phyloP scores from a whole-genome alignment of 352 stramenopile species.

The Ophiocytium majus region DNA sequence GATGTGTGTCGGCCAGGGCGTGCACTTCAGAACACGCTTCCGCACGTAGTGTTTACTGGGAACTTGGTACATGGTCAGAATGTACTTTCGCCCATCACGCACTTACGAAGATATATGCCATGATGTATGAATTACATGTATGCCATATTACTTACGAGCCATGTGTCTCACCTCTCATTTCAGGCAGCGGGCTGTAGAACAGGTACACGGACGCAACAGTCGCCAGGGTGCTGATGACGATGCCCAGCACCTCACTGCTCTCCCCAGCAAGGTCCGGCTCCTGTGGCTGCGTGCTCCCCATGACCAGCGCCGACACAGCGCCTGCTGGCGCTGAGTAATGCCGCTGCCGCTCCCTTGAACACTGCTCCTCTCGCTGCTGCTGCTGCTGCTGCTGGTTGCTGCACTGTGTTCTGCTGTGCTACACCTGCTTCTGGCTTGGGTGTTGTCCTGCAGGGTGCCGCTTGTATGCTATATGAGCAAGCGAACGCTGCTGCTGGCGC shows the following conservation, averaged over 20 bases:
- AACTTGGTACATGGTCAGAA: background rate
- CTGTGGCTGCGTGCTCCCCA: no score
- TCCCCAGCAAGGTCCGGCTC: background rate
- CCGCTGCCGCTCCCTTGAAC: no score
- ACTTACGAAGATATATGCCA: background rate
- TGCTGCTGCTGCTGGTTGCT: no score
- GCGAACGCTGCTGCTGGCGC: background rate
- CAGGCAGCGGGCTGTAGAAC: slow-evolving; percentile 12
- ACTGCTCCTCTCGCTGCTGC: no score
- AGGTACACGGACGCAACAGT: background rate
- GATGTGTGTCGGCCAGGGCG: background rate
- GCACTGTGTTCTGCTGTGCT: no score
- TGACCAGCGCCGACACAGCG: no score
- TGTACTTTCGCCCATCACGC: background rate
- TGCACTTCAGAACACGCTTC: background rate
- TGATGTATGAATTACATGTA: background rate
- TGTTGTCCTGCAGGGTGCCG: no score
- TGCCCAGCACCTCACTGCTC: background rate
- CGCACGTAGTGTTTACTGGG: background rate
- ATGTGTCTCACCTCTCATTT: slow-evolving; percentile 9
- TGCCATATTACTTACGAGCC: background rate
- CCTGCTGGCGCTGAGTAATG: no score
- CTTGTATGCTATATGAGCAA: no score
- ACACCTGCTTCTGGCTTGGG: no score
- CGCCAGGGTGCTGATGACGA: background rate